These are phyloP conservation scores for Hypoxylon fragiforme DNA, from an alignment of 495 filamentous ascomycete species.

Conservation along the genomic window DNA sequence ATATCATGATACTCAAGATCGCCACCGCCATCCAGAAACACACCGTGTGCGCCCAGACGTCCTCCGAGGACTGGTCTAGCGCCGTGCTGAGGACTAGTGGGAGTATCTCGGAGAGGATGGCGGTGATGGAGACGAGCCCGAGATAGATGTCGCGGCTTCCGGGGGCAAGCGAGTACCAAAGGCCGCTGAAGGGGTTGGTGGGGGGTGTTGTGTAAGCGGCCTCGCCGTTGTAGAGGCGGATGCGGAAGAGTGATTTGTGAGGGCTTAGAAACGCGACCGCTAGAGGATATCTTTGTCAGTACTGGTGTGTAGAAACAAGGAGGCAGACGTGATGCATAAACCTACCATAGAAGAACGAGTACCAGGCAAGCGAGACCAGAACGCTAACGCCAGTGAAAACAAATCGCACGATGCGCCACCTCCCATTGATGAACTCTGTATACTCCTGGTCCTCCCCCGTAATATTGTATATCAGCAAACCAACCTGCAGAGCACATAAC, in stretches of 20 bases:
- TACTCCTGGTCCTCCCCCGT: constrained; percentile 29
- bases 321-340: not conserved
- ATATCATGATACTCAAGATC: constrained; percentile 35
- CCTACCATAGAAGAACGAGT: constrained; percentile 38
- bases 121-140: constrained; percentile 24
- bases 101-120: constrained; percentile 37
- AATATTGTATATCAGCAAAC: constrained; percentile 35
- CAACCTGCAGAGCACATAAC: constrained; percentile 25
- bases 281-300: constrained; percentile 16
- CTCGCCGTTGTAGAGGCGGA: constrained; percentile 22
- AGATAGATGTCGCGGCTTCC: constrained; percentile 35
- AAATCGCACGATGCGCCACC: constrained; percentile 39
- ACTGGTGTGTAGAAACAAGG: not conserved
- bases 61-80: constrained; percentile 35
- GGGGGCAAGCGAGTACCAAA: constrained; percentile 21
- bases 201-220: constrained; percentile 24
- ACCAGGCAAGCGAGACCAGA: constrained; percentile 40
- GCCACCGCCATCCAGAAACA: constrained; percentile 33
- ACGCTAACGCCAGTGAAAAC: constrained; percentile 37
- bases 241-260: constrained; percentile 26
- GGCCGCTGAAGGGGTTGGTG: constrained; percentile 38
- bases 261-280: constrained; percentile 35
- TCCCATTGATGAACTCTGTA: constrained; percentile 31
- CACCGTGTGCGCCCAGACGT: constrained; percentile 26
- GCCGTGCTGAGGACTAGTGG: constrained; percentile 38